Percentiles rank a stretch among this genome's conserved stretches.
Conservation (phyloP, 257 asterid genomes). For the Leonotis leonurus region DNA sequence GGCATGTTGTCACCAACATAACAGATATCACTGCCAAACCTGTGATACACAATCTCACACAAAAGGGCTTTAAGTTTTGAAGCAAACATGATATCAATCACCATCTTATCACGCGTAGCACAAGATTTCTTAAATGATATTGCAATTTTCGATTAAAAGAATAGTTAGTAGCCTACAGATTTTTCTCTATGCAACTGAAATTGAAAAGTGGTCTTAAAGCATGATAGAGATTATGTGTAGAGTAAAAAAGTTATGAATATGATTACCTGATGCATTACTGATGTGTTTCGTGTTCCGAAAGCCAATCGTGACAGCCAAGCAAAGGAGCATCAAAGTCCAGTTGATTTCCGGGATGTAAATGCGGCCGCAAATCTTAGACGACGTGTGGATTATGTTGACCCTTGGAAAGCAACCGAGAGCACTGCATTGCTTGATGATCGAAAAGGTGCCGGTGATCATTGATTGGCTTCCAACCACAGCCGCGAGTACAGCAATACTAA, state of each 20-base stretch:
- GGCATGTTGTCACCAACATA: conserved; percentile 88
- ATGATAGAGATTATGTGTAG: not conserved
- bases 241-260: not conserved
- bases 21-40: conserved; percentile 92
- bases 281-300: conserved; percentile 88
- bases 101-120: too few species aligned
- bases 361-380: conserved; percentile 74
- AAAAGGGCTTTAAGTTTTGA: too few species aligned
- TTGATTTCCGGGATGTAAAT: conserved; percentile 90
- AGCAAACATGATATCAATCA: too few species aligned
- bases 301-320: conserved; percentile 86
- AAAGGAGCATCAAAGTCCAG: conserved; percentile 83
- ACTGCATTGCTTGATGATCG: conserved; percentile 86
- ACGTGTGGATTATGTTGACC: conserved; percentile 74
- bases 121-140: too few species aligned
- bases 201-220: not conserved
- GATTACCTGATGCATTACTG: conserved; percentile 92
- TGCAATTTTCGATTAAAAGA: too few species aligned
- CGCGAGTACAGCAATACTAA: conserved; percentile 88
- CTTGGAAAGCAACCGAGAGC: conserved; percentile 92
- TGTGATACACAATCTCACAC: too few species aligned
- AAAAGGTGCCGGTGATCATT: conserved; percentile 83
- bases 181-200: not conserved
- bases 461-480: conserved; percentile 99
- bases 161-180: too few species aligned